Evolutionary conservation across 2,329 filamentous ascomycete species (phyloP).

Genomic region (Sporothrix curviconia): DNA sequence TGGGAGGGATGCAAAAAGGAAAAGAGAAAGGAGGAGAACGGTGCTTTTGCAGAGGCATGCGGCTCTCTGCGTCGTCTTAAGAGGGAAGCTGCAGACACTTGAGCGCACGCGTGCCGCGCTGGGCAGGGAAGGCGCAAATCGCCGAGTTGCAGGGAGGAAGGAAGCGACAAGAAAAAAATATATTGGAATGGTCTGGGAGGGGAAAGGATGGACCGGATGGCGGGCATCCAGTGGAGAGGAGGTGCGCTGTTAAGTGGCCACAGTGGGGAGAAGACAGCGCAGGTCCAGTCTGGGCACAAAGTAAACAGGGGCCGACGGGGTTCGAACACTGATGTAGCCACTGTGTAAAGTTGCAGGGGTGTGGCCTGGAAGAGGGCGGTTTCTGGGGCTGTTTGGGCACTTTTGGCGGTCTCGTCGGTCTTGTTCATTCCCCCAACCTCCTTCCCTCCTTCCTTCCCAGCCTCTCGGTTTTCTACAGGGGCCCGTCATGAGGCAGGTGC

Average conservation of each 20-base stretch:
- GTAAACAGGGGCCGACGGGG: background rate
- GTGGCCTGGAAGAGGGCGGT: slow-evolving; percentile 3
- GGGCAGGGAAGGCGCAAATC: slow-evolving; percentile 1
- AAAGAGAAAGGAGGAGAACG: background rate
- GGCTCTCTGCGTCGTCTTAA: slow-evolving; percentile 9
- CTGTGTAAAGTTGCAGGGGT: slow-evolving; percentile 2
- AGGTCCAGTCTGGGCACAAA: too few relatives aligned
- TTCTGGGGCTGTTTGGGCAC: too few relatives aligned
- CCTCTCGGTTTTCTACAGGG: slow-evolving; percentile 11
- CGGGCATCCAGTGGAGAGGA: background rate
- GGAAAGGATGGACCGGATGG: slow-evolving; percentile 2
- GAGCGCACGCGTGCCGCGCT: slow-evolving; percentile 1
- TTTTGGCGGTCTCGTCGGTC: too few relatives aligned
- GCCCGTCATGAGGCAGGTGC: slow-evolving; percentile 1
- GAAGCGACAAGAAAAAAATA: too few relatives aligned
- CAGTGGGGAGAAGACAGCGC: slow-evolving; percentile 3
- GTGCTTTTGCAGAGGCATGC: slow-evolving; percentile 1
- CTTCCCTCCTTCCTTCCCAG: slow-evolving; percentile 8
- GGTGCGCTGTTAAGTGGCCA: background rate
- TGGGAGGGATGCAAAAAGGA: background rate
- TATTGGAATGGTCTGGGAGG: too few relatives aligned
- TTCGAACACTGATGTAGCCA: background rate
- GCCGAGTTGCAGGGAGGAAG: too few relatives aligned
- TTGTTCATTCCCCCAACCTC: slow-evolving; percentile 14
- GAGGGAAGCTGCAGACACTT: slow-evolving; percentile 9